These are phyloP conservation scores for Penicillium capsulatum DNA, from an alignment of 2,329 filamentous ascomycete genomes.

Conservation along the genomic window DNA sequence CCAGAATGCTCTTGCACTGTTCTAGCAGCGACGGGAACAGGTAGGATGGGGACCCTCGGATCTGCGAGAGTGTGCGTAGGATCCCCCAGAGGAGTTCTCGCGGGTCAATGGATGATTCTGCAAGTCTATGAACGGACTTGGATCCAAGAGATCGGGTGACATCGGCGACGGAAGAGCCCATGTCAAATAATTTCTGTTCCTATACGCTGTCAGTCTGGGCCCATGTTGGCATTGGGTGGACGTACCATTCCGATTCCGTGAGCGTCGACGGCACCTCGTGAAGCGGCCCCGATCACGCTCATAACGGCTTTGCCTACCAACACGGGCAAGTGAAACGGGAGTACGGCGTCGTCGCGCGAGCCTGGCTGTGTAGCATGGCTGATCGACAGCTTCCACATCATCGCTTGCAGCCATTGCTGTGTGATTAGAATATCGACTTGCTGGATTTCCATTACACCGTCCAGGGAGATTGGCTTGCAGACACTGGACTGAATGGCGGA, in stretches of 20 bases:
- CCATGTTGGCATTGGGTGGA: conserved; percentile 11
- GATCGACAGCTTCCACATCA: conserved; percentile 69
- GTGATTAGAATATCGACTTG: conserved; percentile 66
- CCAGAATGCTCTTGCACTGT: conserved; percentile 29
- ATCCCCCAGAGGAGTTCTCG: conserved; percentile 39
- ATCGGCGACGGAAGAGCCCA: conserved; percentile 33
- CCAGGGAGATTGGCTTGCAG: conserved; percentile 53
- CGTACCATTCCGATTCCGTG: conserved; percentile 70
- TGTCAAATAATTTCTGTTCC: conserved; percentile 40
- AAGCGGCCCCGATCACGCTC: conserved; percentile 68
- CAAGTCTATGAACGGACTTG: conserved; percentile 26
- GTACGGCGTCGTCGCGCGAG: conserved; percentile 52
- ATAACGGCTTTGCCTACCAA: conserved; percentile 61
- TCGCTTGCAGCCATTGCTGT: conserved; percentile 67
- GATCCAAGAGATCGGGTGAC: conserved; percentile 31
- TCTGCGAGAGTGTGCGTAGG: conserved; percentile 36
- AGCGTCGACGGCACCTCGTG: conserved; percentile 68
- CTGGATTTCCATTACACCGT: conserved; percentile 59
- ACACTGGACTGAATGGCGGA: conserved; percentile 50
- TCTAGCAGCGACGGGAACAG: conserved; percentile 33
- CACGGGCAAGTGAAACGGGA: conserved; percentile 62
- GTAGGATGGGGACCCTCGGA: conserved; percentile 38
- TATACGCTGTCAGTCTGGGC: conserved; percentile 10
- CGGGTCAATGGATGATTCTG: conserved; percentile 31
- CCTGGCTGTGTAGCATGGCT: conserved; percentile 60